These are phyloP conservation scores for Fusarium transvaalense DNA, from an alignment of 2,329 filamentous ascomycete species.

Conservation along the genomic window DNA sequence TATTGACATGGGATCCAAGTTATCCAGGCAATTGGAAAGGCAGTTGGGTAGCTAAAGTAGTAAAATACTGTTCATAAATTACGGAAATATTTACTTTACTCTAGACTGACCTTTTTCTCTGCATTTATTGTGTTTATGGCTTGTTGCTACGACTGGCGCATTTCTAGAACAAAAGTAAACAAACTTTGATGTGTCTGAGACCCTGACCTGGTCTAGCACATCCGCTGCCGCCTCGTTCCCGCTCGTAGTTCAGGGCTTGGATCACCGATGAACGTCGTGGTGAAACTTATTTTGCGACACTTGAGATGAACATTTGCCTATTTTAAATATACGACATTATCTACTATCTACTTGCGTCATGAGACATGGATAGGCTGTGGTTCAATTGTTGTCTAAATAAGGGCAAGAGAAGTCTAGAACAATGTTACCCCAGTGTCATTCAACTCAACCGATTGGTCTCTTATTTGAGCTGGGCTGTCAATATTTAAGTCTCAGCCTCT, in stretches of 20 bases:
- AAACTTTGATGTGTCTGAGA: background rate
- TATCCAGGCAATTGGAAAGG: accelerated
- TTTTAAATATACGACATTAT: background rate
- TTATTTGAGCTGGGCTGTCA: background rate
- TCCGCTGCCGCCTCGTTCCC: constrained; percentile 18
- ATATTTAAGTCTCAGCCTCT: background rate
- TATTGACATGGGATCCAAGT: background rate
- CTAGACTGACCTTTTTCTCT: no score
- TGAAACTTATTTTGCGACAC: background rate
- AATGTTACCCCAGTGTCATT: constrained; percentile 21
- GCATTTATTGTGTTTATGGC: no score
- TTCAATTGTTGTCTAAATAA: background rate
- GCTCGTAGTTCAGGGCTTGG: constrained; percentile 2
- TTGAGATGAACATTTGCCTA: background rate
- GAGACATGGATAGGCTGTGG: background rate
- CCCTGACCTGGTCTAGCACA: constrained; percentile 27
- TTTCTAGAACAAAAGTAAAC: constrained; percentile 2
- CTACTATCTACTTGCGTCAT: background rate
- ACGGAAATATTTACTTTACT: accelerated
- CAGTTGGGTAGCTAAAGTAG: accelerated
- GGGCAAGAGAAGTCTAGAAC: background rate
- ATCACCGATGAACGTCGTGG: background rate
- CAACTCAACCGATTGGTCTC: constrained; percentile 15
- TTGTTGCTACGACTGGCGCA: background rate
- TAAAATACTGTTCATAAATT: accelerated